Evolutionary conservation across 441 rosid species (phyloP), one percentile per base, ranked within the genome.

Genomic region (Sinapis alba): DNA sequence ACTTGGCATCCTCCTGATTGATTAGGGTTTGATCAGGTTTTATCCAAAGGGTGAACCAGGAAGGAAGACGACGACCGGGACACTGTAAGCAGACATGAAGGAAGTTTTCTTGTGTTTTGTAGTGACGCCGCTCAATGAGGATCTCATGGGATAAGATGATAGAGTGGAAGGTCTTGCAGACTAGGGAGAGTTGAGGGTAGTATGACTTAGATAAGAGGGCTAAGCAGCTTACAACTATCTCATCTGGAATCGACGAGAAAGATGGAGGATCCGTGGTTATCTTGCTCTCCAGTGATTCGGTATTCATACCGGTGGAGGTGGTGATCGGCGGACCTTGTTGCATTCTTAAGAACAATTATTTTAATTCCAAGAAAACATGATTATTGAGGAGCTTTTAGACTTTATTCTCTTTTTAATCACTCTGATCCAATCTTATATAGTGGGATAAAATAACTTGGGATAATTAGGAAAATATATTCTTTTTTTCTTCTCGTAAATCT

Each of bases 121-220:
- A 23, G n/a, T 83, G 83, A 28, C 75, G 72, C 64, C 97, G 89
- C 0, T 84, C 78, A 41, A 82, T 7, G 82, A 77, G 84, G 64
- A 87, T 76, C 64, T 77, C 78, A 2, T 82, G 60, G 26, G 93
- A 88, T 9, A 77, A 76, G 69, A 90, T 12, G 53, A 86, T 71
- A 24, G 85, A 68, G 7, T 65, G 77, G 62, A 93, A 80, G 32
- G 87, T 43, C 45, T 82, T 88, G 45, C 86, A 93, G 80, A 93
- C 90, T 2, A 81, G 64, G 12, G 84, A 82, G 59, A 90, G 91
- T 19, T 64, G 62, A 0, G 92, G 93, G 63, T 86, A 83, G 68
- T 83, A 76, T 8, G 80, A 79, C 43, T 85, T 79, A 9, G 93
- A 88, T 30, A 89, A 13, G 12, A 93, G 89, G 2, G 94, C 88